Evolutionary conservation across 2,329 filamentous ascomycete genomes (phyloP).

Genomic region (Rhinocladiella similis): DNA sequence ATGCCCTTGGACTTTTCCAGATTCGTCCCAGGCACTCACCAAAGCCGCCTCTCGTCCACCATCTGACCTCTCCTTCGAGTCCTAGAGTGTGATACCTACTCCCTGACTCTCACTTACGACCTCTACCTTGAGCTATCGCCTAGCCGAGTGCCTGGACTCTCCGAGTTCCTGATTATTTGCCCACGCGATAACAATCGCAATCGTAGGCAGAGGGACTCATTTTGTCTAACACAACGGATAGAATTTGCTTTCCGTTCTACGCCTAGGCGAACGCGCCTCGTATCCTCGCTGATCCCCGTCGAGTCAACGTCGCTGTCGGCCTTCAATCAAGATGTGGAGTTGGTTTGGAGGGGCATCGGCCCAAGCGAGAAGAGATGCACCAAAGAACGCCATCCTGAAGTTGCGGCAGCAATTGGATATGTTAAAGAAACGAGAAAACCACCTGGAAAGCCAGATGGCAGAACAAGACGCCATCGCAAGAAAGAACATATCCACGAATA

Average conservation of each 20-base stretch:
- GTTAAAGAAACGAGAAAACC: conserved; percentile 93
- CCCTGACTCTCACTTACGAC: not conserved
- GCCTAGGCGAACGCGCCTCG: not conserved
- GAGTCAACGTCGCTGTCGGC: not conserved
- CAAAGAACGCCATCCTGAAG: conserved; percentile 93
- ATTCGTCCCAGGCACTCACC: conserved; percentile 7
- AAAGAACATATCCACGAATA: conserved; percentile 87
- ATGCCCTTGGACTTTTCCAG: conserved; percentile 14
- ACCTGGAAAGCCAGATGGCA: conserved; percentile 86
- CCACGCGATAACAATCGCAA: conserved; percentile 20
- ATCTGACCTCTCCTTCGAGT: not conserved
- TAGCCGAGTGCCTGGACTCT: not conserved
- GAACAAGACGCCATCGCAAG: conserved; percentile 86
- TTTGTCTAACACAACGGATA: conserved; percentile 16
- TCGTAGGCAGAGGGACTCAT: conserved; percentile 12
- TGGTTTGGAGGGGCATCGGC: conserved; percentile 87
- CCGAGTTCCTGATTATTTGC: conserved; percentile 1
- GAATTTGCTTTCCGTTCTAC: conserved; percentile 5
- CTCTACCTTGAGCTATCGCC: not conserved
- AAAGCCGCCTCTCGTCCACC: not conserved
- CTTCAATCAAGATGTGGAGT: conserved; percentile 62
- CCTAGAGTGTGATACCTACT: too few species aligned
- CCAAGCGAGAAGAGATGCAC: conserved; percentile 86
- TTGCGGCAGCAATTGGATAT: conserved; percentile 90
- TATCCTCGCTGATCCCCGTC: not conserved